Evolutionary conservation across 2,329 filamentous ascomycete genomes (phyloP).

Genomic region (Mycosphaerella sp.): DNA sequence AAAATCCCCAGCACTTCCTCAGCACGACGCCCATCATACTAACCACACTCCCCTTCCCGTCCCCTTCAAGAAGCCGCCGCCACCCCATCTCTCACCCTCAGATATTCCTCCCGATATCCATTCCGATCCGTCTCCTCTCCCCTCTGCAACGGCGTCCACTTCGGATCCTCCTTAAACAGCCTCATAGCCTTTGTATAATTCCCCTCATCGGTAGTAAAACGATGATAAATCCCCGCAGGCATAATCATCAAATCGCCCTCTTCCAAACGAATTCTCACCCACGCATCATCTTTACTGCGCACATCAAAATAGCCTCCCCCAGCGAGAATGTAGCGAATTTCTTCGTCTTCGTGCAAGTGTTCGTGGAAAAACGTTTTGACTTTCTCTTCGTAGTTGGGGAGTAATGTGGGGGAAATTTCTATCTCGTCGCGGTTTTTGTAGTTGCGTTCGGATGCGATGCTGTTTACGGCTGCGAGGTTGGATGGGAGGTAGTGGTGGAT

Average conservation of each 20-base stretch:
- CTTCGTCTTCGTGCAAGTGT: constrained; percentile 96
- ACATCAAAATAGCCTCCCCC: constrained; percentile 94
- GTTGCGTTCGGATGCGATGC: constrained; percentile 63
- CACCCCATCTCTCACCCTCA: constrained; percentile 38
- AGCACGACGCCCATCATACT: neutral
- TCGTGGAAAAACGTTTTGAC: constrained; percentile 91
- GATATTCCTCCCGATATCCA: constrained; percentile 69
- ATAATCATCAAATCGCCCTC: constrained; percentile 78
- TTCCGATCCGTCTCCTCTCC: constrained; percentile 71
- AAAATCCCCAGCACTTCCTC: neutral
- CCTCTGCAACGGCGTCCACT: constrained; percentile 93
- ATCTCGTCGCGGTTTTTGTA: constrained; percentile 97
- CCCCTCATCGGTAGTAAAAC: constrained; percentile 86
- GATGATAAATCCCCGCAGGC: constrained; percentile 91
- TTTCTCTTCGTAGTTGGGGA: constrained; percentile 87
- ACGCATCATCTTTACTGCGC: constrained; percentile 35
- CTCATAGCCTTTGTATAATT: constrained; percentile 96
- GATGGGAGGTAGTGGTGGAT: constrained; percentile 64
- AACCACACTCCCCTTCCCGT: constrained; percentile 4
- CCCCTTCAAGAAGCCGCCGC: constrained; percentile 14
- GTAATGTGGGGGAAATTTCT: constrained; percentile 73
- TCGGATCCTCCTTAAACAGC: constrained; percentile 95
- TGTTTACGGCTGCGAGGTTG: constrained; percentile 60
- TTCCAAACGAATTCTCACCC: no score
- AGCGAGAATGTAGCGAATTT: constrained; percentile 89